Conservation (phyloP, 306 rosid genomes). For the Gleditsia sinensis region DNA sequence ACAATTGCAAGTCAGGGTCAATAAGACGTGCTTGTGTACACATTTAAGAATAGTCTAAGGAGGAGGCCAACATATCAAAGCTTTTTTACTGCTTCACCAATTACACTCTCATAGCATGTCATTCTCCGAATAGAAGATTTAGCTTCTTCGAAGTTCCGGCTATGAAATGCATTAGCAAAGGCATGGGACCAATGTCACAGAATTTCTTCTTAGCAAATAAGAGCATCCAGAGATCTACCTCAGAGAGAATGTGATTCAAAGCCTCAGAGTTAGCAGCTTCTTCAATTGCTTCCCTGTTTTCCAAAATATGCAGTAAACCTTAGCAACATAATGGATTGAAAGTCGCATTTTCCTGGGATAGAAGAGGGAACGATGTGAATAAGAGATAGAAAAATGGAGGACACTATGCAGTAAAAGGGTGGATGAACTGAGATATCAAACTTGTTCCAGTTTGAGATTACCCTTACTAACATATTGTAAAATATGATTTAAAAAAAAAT, state of each 20-base stretch:
- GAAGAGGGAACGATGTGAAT: background rate
- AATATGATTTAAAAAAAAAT: too few species aligned
- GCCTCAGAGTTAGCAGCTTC: conserved; percentile 72
- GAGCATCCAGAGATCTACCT: conserved; percentile 52
- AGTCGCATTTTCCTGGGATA: conserved; percentile 1
- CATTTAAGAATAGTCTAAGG: background rate
- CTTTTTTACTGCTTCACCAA: conserved; percentile 71
- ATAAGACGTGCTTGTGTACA: background rate
- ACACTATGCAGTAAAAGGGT: too few species aligned
- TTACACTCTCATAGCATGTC: conserved; percentile 84
- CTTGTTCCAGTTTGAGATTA: too few species aligned
- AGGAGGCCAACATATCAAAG: conserved; percentile 43
- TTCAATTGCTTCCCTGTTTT: conserved; percentile 91
- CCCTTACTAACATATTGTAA: too few species aligned
- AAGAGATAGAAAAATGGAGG: too few species aligned
- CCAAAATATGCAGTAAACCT: conserved; percentile 69
- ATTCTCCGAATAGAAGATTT: conserved; percentile 60
- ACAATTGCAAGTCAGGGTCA: background rate
- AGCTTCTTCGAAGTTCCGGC: conserved; percentile 68
- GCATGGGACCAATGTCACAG: conserved; percentile 65
- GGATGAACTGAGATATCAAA: too few species aligned
- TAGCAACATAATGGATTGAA: background rate
- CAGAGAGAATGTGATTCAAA: conserved; percentile 61
- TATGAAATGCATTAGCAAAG: conserved; percentile 59
- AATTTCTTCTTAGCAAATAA: conserved; percentile 25